Percentiles rank a stretch among this genome's conserved stretches.
phyloP scores from a whole-genome alignment of 2,329 filamentous ascomycete genomes.

The Penicillium concentricum region DNA sequence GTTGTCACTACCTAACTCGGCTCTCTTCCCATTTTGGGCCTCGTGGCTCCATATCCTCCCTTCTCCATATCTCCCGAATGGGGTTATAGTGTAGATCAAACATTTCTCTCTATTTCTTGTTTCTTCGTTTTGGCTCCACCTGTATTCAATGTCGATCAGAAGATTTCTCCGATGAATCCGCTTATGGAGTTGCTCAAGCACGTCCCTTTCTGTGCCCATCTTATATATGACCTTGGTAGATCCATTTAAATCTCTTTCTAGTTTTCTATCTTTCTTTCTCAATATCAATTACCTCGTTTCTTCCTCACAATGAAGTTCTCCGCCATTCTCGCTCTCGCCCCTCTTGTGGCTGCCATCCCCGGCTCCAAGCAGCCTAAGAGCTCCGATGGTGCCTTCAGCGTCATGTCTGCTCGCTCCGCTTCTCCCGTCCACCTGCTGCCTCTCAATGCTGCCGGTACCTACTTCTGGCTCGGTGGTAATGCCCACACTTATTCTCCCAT shows the following conservation, averaged over 20 bases:
- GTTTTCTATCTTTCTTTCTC: neutral
- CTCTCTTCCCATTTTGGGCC: neutral
- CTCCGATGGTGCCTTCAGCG: slow-evolving; percentile 35
- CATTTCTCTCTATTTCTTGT: neutral
- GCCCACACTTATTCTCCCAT: slow-evolving; percentile 51
- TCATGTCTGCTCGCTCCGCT: slow-evolving; percentile 45
- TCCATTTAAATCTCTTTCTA: neutral
- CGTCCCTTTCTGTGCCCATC: neutral
- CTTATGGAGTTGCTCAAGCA: neutral
- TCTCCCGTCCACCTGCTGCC: slow-evolving; percentile 49
- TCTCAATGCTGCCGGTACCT: slow-evolving; percentile 46
- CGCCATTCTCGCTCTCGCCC: slow-evolving; percentile 23
- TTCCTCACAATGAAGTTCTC: slow-evolving; percentile 29
- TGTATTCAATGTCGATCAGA: slow-evolving; percentile 3
- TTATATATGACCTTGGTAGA: slow-evolving; percentile 1
- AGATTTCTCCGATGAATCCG: neutral
- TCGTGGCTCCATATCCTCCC: neutral
- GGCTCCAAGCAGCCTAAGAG: slow-evolving; percentile 5
- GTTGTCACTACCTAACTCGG: neutral
- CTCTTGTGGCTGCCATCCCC: slow-evolving; percentile 26
- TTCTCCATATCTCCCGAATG: neutral
- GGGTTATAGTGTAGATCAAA: neutral
- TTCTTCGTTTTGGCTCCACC: neutral
- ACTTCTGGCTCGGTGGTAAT: slow-evolving; percentile 51
- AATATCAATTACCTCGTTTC: neutral